Percentiles rank a stretch among this genome's conserved stretches.
phyloP scores from a whole-genome alignment of 208 protist species.

The Trypanosoma conorhini region DNA sequence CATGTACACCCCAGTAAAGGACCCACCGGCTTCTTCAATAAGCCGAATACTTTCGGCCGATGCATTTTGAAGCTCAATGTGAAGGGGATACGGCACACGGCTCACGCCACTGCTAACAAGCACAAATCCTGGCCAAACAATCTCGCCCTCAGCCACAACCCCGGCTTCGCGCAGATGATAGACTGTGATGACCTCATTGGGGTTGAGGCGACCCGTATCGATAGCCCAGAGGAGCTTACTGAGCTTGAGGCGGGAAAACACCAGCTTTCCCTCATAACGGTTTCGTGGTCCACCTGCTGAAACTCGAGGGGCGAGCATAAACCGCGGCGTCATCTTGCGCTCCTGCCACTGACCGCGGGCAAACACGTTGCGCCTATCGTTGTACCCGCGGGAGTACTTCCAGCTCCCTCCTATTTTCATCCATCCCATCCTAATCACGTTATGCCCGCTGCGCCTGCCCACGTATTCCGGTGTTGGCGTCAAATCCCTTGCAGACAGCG shows the following conservation, averaged over 20 bases:
- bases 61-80: conserved; percentile 90
- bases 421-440: conserved; percentile 91
- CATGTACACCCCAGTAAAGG: conserved; percentile 90
- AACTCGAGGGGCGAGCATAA: conserved; percentile 90
- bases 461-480: conserved; percentile 85
- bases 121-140: conserved; percentile 89
- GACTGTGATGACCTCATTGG: conserved; percentile 88
- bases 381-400: conserved; percentile 86
- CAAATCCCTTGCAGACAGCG: conserved; percentile 60
- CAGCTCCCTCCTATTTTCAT: conserved; percentile 91
- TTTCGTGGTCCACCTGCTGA: conserved; percentile 77
- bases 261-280: conserved; percentile 85
- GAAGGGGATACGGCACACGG: conserved; percentile 74
- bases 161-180: conserved; percentile 77
- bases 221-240: conserved; percentile 88
- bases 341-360: conserved; percentile 90
- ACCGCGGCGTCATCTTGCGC: conserved; percentile 90
- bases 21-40: conserved; percentile 86
- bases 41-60: conserved; percentile 77
- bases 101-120: conserved; percentile 69
- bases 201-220: conserved; percentile 84
- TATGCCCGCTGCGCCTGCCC: conserved; percentile 79
- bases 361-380: conserved; percentile 74
- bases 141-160: conserved; percentile 72
- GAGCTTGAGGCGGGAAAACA: conserved; percentile 68